These are phyloP conservation scores for Fusarium sp. DNA, from an alignment of 2,329 filamentous ascomycete species.

Conservation along the genomic window DNA sequence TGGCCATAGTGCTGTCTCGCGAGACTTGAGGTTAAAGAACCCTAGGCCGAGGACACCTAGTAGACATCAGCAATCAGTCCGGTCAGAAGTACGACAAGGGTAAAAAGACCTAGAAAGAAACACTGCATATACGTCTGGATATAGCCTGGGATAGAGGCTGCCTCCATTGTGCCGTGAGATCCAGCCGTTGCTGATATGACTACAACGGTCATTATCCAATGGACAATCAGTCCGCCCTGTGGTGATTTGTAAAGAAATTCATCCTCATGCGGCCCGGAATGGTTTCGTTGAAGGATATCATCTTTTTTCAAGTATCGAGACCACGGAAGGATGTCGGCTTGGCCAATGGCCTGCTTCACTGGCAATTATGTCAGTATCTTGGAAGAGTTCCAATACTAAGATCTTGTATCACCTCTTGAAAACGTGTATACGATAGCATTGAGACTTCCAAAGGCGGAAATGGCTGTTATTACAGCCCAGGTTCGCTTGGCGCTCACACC, in stretches of 20 bases:
- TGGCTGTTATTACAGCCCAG: slow-evolving; percentile 3
- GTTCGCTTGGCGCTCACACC: background rate
- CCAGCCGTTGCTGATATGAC: background rate
- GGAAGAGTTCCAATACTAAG: fast-evolving
- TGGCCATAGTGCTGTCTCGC: background rate
- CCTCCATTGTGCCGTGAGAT: background rate
- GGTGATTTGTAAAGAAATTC: background rate
- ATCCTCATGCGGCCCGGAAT: background rate
- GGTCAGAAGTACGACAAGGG: too few species aligned
- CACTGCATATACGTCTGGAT: slow-evolving; percentile 7
- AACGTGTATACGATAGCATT: slow-evolving; percentile 10
- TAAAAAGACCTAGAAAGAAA: background rate
- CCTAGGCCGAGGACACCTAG: background rate
- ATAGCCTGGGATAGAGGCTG: slow-evolving; percentile 1
- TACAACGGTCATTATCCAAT: slow-evolving; percentile 1
- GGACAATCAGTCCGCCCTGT: background rate
- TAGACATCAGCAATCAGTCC: too few species aligned
- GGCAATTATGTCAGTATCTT: background rate
- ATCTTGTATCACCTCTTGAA: background rate
- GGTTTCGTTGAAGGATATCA: background rate
- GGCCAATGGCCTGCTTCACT: slow-evolving; percentile 10
- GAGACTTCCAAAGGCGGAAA: slow-evolving; percentile 3
- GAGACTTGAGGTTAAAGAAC: background rate
- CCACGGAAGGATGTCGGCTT: slow-evolving; percentile 1
- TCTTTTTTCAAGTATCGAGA: slow-evolving; percentile 4